Evolutionary conservation across 2,329 filamentous ascomycete species (phyloP).

Genomic region (Bretziella fagacearum): DNA sequence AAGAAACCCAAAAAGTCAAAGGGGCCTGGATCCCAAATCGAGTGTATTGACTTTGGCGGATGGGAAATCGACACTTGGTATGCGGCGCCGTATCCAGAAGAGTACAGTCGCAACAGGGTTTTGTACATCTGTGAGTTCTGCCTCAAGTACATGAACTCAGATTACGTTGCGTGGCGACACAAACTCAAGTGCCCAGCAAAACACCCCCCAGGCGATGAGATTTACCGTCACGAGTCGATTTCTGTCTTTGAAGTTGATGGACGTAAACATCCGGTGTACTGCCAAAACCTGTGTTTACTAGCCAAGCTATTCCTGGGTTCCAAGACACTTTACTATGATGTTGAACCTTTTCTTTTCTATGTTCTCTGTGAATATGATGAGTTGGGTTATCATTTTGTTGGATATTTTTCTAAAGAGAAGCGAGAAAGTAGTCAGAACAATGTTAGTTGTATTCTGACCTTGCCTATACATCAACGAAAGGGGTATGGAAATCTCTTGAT

Average conservation of each 20-base stretch:
- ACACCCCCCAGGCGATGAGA: slow-evolving; percentile 92
- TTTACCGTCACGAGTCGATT: slow-evolving; percentile 78
- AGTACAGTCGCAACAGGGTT: slow-evolving; percentile 90
- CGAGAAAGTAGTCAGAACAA: slow-evolving; percentile 88
- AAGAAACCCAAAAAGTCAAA: slow-evolving; percentile 57
- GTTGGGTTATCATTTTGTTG: slow-evolving; percentile 85
- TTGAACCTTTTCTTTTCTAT: slow-evolving; percentile 93
- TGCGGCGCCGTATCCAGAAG: slow-evolving; percentile 91
- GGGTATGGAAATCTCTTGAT: slow-evolving; percentile 94
- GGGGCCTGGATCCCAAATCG: slow-evolving; percentile 89
- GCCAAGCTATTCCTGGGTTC: slow-evolving; percentile 97
- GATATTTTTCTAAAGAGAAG: slow-evolving; percentile 99
- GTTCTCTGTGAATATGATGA: slow-evolving; percentile 91
- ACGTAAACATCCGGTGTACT: slow-evolving; percentile 94
- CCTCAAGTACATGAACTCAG: slow-evolving; percentile 98
- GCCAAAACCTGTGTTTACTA: slow-evolving; percentile 87
- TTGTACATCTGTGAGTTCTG: slow-evolving; percentile 99
- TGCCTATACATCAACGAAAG: slow-evolving; percentile 93
- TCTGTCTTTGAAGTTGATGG: slow-evolving; percentile 98
- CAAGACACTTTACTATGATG: slow-evolving; percentile 95
- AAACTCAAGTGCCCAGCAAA: slow-evolving; percentile 95
- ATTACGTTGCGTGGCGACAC: slow-evolving; percentile 94
- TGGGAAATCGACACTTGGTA: slow-evolving; percentile 99
- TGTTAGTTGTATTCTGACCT: slow-evolving; percentile 87
- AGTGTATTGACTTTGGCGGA: slow-evolving; percentile 94